Evolutionary conservation across 805 yeast genomes (phyloP).

Genomic region (Candida silvatica): DNA sequence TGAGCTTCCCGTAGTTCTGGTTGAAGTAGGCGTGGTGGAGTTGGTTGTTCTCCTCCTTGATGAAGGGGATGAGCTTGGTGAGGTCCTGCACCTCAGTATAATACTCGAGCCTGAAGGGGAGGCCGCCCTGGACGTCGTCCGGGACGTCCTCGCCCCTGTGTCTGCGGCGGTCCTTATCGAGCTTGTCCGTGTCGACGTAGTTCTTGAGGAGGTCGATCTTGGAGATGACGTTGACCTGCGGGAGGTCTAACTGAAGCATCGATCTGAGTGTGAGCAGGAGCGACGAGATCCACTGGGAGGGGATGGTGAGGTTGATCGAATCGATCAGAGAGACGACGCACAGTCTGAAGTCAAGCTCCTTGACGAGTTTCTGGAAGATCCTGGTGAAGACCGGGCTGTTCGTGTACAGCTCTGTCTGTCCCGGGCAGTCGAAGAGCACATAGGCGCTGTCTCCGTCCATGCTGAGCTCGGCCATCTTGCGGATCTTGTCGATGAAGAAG

Average conservation of each 20-base stretch:
- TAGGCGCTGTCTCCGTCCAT: conserved; percentile 44
- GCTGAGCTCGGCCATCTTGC: conserved; percentile 37
- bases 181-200: conserved; percentile 28
- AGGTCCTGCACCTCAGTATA: conserved; percentile 92
- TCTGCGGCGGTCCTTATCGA: conserved; percentile 13
- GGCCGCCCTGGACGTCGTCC: conserved; percentile 36
- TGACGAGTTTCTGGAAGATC: conserved; percentile 59
- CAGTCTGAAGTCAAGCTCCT: conserved; percentile 57
- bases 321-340: conserved; percentile 87
- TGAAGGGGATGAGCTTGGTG: conserved; percentile 51
- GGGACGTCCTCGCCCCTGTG: conserved; percentile 5
- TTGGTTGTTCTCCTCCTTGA: conserved; percentile 67
- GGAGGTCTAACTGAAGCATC: conserved; percentile 88
- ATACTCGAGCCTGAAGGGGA: conserved; percentile 76
- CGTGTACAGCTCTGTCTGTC: conserved; percentile 93
- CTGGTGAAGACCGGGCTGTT: conserved; percentile 68
- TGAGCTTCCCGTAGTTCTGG: conserved; percentile 43
- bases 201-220: conserved; percentile 76
- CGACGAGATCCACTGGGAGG: conserved; percentile 83
- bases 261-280: conserved; percentile 75
- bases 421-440: conserved; percentile 84
- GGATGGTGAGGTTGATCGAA: conserved; percentile 70
- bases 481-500: conserved; percentile 47
- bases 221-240: conserved; percentile 88
- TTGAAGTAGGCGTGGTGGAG: conserved; percentile 45